These are phyloP conservation scores for Corylus americana DNA, from an alignment of 306 rosid species.

Conservation along the genomic window DNA sequence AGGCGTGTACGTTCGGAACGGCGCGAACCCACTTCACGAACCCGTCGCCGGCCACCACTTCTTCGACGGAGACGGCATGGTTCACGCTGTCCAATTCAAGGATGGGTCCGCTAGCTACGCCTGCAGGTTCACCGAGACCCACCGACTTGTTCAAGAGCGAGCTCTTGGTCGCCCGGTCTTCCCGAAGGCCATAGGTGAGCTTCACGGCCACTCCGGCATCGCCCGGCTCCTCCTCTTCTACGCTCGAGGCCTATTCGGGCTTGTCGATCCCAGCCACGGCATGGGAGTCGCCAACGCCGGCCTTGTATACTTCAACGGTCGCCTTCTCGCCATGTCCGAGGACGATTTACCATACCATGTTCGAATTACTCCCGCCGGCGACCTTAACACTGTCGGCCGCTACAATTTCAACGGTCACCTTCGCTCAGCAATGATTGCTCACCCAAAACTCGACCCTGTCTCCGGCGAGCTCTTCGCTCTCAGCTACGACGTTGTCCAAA, in stretches of 20 bases:
- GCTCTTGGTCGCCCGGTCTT: conserved; percentile 71
- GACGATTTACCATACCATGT: conserved; percentile 86
- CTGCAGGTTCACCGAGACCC: conserved; percentile 83
- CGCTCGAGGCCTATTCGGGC: conserved; percentile 59
- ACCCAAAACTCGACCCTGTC: conserved; percentile 77
- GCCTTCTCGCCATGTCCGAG: conserved; percentile 77
- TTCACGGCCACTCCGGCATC: conserved; percentile 94
- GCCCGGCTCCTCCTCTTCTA: conserved; percentile 79
- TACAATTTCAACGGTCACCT: conserved; percentile 64
- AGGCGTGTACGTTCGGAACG: conserved; percentile 86
- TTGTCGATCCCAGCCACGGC: conserved; percentile 70
- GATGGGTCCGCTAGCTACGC: conserved; percentile 62
- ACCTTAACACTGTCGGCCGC: conserved; percentile 71
- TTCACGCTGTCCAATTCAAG: conserved; percentile 69
- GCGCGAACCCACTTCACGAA: conserved; percentile 86
- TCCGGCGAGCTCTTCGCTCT: conserved; percentile 64
- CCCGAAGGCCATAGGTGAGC: conserved; percentile 95
- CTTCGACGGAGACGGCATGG: conserved; percentile 99
- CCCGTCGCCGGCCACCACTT: conserved; percentile 91
- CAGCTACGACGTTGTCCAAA: conserved; percentile 69
- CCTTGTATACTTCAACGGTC: conserved; percentile 68
- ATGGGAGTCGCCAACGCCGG: conserved; percentile 99
- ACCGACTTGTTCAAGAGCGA: conserved; percentile 67
- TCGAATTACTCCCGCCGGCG: conserved; percentile 55
- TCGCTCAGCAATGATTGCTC: conserved; percentile 83